phyloP scores from a whole-genome alignment of 805 yeast species.

The Candida railenensis region DNA sequence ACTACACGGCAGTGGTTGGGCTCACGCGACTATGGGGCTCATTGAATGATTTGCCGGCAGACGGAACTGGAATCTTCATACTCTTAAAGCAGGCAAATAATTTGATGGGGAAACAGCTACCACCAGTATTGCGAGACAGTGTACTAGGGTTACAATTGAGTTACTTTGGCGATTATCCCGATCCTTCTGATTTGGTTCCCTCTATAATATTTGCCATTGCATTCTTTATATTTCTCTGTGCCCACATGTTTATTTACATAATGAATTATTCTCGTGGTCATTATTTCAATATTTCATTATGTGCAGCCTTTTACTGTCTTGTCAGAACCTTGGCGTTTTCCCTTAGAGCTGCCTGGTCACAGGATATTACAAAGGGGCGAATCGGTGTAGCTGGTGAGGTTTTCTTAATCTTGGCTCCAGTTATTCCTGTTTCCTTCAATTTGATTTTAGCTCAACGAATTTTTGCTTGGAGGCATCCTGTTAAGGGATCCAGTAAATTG shows the following conservation, averaged over 20 bases:
- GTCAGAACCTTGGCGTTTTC: constrained; percentile 59
- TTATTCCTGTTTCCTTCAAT: constrained; percentile 56
- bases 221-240: constrained; percentile 46
- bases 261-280: constrained; percentile 57
- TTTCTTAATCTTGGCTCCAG: constrained; percentile 55
- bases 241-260: constrained; percentile 46
- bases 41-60: constrained; percentile 30
- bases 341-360: constrained; percentile 58
- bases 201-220: constrained; percentile 54
- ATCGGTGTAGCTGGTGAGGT: constrained; percentile 59
- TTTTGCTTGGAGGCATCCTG: constrained; percentile 77
- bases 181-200: constrained; percentile 54
- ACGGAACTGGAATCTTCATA: constrained; percentile 27
- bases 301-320: constrained; percentile 52
- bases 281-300: constrained; percentile 55
- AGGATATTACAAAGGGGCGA: constrained; percentile 42
- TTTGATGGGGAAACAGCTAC: constrained; percentile 36
- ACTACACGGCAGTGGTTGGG: constrained; percentile 28
- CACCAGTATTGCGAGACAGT: constrained; percentile 35
- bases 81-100: constrained; percentile 27
- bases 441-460: constrained; percentile 69
- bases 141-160: constrained; percentile 42
- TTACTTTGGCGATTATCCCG: constrained; percentile 64
- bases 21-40: constrained; percentile 25
- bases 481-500: constrained; percentile 51